Conservation (phyloP, 2,329 filamentous ascomycete species). For the Rutstroemia sp. region DNA sequence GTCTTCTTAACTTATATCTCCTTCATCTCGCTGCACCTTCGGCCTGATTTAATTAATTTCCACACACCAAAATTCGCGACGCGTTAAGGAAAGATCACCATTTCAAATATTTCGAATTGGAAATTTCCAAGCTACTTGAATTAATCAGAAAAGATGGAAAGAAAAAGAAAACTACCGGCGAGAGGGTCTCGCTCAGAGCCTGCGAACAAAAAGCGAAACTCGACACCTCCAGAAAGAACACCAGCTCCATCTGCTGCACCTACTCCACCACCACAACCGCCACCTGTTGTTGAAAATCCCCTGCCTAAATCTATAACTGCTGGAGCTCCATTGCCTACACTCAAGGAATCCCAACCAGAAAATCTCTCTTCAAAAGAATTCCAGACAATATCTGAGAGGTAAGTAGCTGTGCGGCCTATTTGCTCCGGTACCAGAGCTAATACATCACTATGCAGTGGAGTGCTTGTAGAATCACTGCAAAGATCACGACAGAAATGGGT, state of each 20-base stretch:
- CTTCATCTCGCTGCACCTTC: background rate
- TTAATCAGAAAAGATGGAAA: conserved; percentile 44
- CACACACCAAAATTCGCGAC: conserved; percentile 13
- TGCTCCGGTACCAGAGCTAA: conserved; percentile 3
- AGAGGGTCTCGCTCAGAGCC: conserved; percentile 52
- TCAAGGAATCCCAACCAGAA: conserved; percentile 58
- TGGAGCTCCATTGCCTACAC: conserved; percentile 63
- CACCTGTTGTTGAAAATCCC: conserved; percentile 28
- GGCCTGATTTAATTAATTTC: background rate
- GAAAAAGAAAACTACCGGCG: conserved; percentile 57
- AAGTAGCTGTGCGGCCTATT: conserved; percentile 14
- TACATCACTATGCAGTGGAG: conserved; percentile 46
- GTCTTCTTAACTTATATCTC: background rate
- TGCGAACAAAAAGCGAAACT: conserved; percentile 50
- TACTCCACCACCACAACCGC: conserved; percentile 25
- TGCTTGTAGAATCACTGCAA: conserved; percentile 64
- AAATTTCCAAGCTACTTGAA: conserved; percentile 1
- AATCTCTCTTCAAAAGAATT: conserved; percentile 59
- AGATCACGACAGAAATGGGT: conserved; percentile 70
- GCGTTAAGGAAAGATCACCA: conserved; percentile 11
- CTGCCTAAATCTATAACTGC: conserved; percentile 57
- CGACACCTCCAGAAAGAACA: conserved; percentile 47
- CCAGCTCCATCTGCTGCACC: conserved; percentile 31
- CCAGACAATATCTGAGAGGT: conserved; percentile 69
- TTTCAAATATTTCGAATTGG: too few relatives aligned